Percentiles rank a stretch among this genome's conserved stretches.
Evolutionary conservation across 768 basidiomycete genomes (phyloP).

Genomic region (Russula lepida): DNA sequence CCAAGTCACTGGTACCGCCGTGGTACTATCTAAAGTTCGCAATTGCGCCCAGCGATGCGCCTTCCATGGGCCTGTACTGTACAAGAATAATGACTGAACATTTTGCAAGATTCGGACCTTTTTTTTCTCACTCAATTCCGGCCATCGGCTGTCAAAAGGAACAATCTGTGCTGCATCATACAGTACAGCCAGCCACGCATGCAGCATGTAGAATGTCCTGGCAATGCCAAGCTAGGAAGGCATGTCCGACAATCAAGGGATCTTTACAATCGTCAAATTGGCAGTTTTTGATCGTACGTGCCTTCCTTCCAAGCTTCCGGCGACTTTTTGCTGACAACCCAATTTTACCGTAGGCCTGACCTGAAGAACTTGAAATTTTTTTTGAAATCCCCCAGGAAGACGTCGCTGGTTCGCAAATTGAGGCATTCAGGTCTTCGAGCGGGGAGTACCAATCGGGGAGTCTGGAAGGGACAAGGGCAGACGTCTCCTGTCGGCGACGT

Average conservation of each 20-base stretch:
- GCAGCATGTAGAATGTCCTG: background rate
- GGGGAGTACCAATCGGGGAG: background rate
- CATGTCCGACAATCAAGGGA: conserved; percentile 13
- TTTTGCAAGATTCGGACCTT: background rate
- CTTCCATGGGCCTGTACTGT: background rate
- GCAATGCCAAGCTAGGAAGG: background rate
- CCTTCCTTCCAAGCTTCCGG: background rate
- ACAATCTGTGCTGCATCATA: background rate
- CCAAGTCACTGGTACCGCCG: background rate
- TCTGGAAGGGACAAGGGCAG: no score
- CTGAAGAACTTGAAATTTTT: background rate
- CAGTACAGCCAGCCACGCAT: background rate
- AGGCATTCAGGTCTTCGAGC: background rate
- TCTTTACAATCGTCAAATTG: background rate
- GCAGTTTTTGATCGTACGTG: background rate
- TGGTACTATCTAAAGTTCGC: background rate
- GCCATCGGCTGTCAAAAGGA: no score
- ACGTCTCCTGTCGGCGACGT: background rate
- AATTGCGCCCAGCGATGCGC: background rate
- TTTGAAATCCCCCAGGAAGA: background rate
- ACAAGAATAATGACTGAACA: no score
- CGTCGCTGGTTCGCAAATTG: background rate
- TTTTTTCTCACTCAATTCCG: background rate
- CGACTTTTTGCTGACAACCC: background rate
- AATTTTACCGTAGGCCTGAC: background rate